A percentile compares a stretch with the other conserved stretches of the same genome.
These are phyloP conservation scores for Flaveria sonorensis DNA, from an alignment of 129 eudicot species.

Conservation along the genomic window DNA sequence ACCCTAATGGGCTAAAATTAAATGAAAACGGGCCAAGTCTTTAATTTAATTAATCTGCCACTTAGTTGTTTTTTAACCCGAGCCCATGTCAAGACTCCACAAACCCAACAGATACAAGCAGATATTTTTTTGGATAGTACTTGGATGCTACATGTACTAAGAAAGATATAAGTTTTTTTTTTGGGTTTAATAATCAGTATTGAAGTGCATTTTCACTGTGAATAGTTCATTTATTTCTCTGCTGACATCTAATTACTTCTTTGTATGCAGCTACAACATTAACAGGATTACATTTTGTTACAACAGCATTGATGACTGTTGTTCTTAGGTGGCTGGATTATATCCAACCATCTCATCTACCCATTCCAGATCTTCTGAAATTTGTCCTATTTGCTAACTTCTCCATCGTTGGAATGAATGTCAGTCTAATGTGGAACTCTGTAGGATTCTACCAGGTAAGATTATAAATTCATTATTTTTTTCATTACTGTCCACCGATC, in stretches of 20 bases:
- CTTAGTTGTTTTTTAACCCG: too few species aligned
- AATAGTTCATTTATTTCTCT: background rate
- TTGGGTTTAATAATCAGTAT: conserved; percentile 6
- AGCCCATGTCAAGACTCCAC: too few species aligned
- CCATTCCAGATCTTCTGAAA: conserved; percentile 56
- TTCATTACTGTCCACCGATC: background rate
- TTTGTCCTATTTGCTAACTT: conserved; percentile 73
- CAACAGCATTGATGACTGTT: conserved; percentile 74
- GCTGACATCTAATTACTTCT: conserved; percentile 18
- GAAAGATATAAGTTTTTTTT: background rate
- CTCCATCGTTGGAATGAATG: conserved; percentile 94
- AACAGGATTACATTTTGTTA: conserved; percentile 78
- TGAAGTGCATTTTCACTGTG: background rate
- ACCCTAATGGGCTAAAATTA: too few species aligned
- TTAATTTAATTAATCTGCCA: too few species aligned
- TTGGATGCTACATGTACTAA: background rate
- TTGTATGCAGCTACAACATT: conserved; percentile 75
- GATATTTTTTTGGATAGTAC: background rate
- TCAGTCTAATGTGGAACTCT: conserved; percentile 88
- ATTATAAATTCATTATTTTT: background rate
- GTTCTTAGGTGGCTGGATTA: conserved; percentile 77
- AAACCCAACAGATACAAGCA: too few species aligned
- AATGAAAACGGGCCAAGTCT: too few species aligned
- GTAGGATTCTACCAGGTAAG: conserved; percentile 88
- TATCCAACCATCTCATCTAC: conserved; percentile 78